A percentile compares a stretch with the other conserved stretches of the same genome.
Evolutionary conservation across 345 rosid genomes (phyloP).

Genomic region (Euphorbia tirucalli): DNA sequence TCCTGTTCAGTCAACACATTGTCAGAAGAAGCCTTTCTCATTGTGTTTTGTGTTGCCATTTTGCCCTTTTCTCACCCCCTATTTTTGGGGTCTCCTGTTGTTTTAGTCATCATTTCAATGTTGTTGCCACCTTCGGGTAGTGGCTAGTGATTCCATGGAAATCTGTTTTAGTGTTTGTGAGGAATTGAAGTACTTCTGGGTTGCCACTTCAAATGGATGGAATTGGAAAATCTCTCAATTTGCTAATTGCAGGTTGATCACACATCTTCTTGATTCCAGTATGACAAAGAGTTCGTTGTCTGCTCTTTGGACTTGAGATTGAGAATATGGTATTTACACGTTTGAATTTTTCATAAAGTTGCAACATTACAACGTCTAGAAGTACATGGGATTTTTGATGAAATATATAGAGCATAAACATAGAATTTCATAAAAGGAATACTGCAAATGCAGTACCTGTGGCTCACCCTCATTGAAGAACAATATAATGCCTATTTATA

Average conservation of each 20-base stretch:
- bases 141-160: not conserved
- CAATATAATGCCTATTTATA: too few relatives aligned
- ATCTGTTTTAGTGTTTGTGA: not conserved
- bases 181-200: not conserved
- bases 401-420: too few relatives aligned
- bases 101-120: not conserved
- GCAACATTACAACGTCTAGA: too few relatives aligned
- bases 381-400: too few relatives aligned
- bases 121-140: not conserved
- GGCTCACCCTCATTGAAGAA: too few relatives aligned
- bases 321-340: conserved; percentile 13
- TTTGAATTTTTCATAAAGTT: too few relatives aligned
- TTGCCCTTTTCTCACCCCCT: too few relatives aligned
- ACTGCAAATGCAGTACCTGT: too few relatives aligned
- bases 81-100: not conserved
- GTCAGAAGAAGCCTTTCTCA: conserved; percentile 2
- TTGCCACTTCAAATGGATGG: not conserved
- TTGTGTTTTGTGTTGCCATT: conserved; percentile 2
- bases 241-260: conserved; percentile 54
- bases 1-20: not conserved
- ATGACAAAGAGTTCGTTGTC: conserved; percentile 81
- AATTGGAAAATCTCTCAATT: not conserved
- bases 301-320: conserved; percentile 68
- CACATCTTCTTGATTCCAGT: conserved; percentile 59
- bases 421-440: too few relatives aligned